A percentile compares a stretch with the other conserved stretches of the same genome.
Evolutionary conservation across 495 filamentous ascomycete species (phyloP).

Genomic region (Hypoxylon lienhwacheense): DNA sequence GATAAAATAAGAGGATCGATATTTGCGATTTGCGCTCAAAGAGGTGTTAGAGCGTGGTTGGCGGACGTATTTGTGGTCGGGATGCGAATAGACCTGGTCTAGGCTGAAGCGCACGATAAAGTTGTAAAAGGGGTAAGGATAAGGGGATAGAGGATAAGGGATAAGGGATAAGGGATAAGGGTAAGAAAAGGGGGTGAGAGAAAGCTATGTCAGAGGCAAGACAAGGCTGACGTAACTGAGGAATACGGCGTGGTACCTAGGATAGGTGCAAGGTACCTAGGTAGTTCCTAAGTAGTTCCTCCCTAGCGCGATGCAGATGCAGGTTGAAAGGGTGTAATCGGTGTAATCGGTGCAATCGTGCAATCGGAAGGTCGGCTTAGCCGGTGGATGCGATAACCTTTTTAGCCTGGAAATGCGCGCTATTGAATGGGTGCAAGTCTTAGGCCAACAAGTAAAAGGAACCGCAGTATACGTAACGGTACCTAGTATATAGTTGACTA

Average conservation of each 20-base stretch:
- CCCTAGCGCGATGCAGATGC: slow-evolving; percentile 21
- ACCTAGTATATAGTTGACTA: slow-evolving; percentile 12
- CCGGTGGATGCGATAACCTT: slow-evolving; percentile 28
- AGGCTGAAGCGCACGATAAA: slow-evolving; percentile 11
- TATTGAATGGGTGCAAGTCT: slow-evolving; percentile 24
- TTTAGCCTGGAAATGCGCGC: slow-evolving; percentile 25
- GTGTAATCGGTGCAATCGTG: too few relatives aligned
- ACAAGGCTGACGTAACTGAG: slow-evolving; percentile 47
- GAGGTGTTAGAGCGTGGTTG: slow-evolving; percentile 6
- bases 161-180: too few relatives aligned
- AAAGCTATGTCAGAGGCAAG: slow-evolving; percentile 31
- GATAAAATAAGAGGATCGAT: slow-evolving; percentile 6
- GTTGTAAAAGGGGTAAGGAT: slow-evolving; percentile 3
- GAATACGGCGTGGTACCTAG: too few relatives aligned
- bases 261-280: neutral
- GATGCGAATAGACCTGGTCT: slow-evolving; percentile 12
- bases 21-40: neutral
- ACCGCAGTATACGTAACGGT: neutral
- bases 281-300: slow-evolving; percentile 21
- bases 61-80: slow-evolving; percentile 15
- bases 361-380: slow-evolving; percentile 37
- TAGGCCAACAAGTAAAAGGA: slow-evolving; percentile 18
- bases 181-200: slow-evolving; percentile 11
- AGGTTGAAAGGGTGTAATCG: slow-evolving; percentile 29
- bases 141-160: too few relatives aligned